Evolutionary conservation across 441 rosid species (phyloP).

Genomic region (Euphorbia neoarborescens): DNA sequence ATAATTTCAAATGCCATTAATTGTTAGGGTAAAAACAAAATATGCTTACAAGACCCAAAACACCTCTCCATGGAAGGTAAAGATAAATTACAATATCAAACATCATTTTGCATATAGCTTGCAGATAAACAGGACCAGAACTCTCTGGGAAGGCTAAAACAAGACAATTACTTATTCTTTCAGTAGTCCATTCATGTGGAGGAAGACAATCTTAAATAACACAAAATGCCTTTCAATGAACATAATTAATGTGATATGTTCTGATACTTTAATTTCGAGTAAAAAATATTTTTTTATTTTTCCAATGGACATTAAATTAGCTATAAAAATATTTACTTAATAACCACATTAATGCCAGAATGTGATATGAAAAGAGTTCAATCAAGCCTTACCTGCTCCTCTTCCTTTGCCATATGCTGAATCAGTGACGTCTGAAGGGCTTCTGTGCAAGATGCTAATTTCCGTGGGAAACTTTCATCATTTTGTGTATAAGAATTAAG

Average conservation of each 20-base stretch:
- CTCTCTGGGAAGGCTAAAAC: background rate
- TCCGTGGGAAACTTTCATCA: constrained; percentile 49
- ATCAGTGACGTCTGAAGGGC: constrained; percentile 75
- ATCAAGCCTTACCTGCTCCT: constrained; percentile 52
- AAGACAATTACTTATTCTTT: background rate
- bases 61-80: background rate
- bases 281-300: background rate
- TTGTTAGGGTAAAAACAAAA: background rate
- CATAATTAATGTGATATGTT: background rate
- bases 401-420: constrained; percentile 94
- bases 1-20: background rate
- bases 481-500: constrained; percentile 43
- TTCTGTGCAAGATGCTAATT: constrained; percentile 65
- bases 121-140: background rate
- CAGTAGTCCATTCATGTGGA: background rate
- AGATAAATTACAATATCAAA: background rate
- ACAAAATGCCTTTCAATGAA: background rate
- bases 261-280: background rate
- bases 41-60: background rate
- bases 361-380: background rate
- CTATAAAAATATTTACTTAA: constrained; percentile 3
- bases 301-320: background rate
- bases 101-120: background rate
- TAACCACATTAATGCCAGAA: constrained; percentile 5
- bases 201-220: background rate